These are phyloP conservation scores for Amanita thiersii DNA, from an alignment of 768 basidiomycete genomes.

Conservation along the genomic window DNA sequence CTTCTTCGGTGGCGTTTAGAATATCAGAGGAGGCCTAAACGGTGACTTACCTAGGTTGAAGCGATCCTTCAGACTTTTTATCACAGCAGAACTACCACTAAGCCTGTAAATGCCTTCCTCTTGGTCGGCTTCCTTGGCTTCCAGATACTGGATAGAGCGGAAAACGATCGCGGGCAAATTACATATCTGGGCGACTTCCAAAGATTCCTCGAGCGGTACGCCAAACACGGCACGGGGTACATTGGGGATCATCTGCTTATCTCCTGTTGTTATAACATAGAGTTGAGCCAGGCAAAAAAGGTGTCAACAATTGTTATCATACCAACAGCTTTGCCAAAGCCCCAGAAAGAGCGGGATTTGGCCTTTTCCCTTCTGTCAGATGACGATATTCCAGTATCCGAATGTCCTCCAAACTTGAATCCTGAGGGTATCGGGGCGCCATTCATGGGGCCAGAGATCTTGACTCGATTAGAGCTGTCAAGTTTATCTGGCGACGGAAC, in stretches of 20 bases:
- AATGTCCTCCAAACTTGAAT: constrained; percentile 82
- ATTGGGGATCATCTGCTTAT: constrained; percentile 26
- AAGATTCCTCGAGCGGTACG: constrained; percentile 77
- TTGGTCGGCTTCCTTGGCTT: constrained; percentile 87
- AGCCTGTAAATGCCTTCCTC: constrained; percentile 98
- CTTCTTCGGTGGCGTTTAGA: constrained; percentile 48
- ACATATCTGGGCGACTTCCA: constrained; percentile 84
- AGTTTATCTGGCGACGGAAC: constrained; percentile 43
- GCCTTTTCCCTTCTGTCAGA: constrained; percentile 84
- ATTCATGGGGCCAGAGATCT: constrained; percentile 85
- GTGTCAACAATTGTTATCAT: constrained; percentile 8
- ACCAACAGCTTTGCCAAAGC: constrained; percentile 68
- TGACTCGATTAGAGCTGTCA: constrained; percentile 56
- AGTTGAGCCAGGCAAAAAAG: neutral
- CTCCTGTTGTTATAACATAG: constrained; percentile 19
- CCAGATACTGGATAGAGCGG: constrained; percentile 91
- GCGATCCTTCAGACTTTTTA: constrained; percentile 86
- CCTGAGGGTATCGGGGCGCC: constrained; percentile 82
- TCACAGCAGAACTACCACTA: constrained; percentile 90
- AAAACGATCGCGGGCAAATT: constrained; percentile 92
- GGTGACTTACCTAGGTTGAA: constrained; percentile 74
- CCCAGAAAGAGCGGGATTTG: constrained; percentile 91
- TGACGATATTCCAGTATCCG: constrained; percentile 26
- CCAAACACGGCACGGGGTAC: constrained; percentile 78
- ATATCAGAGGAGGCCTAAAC: constrained; percentile 9